These are phyloP conservation scores for Ceratobasidium papillatum DNA, from an alignment of 1,284 basidiomycete species.

Conservation along the genomic window DNA sequence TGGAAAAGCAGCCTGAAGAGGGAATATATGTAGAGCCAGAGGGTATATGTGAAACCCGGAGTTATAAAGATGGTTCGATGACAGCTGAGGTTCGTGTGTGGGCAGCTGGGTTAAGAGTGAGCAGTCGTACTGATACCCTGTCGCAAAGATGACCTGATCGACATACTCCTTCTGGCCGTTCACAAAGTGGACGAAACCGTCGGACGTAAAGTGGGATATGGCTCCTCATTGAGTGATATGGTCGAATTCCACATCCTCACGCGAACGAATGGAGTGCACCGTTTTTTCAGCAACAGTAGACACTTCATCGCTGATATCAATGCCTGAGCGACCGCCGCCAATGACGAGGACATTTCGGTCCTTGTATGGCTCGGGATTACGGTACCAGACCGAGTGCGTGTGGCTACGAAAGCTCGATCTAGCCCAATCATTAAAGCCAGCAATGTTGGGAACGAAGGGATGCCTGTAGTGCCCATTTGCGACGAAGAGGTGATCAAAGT, in stretches of 20 bases:
- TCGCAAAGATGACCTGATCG: conserved; percentile 73
- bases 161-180: conserved; percentile 49
- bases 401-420: conserved; percentile 53
- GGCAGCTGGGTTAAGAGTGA: conserved; percentile 27
- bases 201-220: conserved; percentile 29
- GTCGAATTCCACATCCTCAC: conserved; percentile 15
- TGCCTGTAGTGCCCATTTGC: conserved; percentile 76
- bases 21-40: conserved; percentile 63
- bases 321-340: conserved; percentile 74
- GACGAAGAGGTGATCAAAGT: conserved; percentile 70
- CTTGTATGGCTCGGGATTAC: conserved; percentile 57
- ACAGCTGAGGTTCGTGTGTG: conserved; percentile 50
- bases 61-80: conserved; percentile 62
- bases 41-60: conserved; percentile 72
- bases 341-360: conserved; percentile 68
- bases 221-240: conserved; percentile 15
- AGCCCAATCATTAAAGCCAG: conserved; percentile 67
- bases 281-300: conserved; percentile 56
- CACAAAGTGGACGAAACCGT: conserved; percentile 22
- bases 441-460: conserved; percentile 66
- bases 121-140: conserved; percentile 71
- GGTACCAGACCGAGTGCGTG: conserved; percentile 72
- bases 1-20: conserved; percentile 59
- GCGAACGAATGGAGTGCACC: conserved; percentile 61
- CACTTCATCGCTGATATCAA: conserved; percentile 67